Conservation (phyloP, 768 basidiomycete species). For the Boletus reticulatus region DNA sequence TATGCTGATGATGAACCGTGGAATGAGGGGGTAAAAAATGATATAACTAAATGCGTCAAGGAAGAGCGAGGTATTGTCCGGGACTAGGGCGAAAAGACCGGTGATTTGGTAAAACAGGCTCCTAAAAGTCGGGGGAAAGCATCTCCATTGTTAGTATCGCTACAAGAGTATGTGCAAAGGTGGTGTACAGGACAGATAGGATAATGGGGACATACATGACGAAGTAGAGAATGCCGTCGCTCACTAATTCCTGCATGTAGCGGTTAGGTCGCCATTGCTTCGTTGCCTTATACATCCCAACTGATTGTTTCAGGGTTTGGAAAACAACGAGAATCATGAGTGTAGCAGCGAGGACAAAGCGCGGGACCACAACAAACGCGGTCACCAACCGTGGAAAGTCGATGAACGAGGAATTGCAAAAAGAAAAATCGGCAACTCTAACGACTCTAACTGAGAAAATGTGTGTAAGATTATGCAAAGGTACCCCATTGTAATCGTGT, state of each 20-base stretch:
- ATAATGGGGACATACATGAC: background rate
- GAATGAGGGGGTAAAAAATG: too few species aligned
- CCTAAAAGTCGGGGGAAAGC: too few species aligned
- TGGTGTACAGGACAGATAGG: too few species aligned
- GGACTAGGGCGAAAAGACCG: too few species aligned
- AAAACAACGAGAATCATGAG: background rate
- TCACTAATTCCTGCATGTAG: background rate
- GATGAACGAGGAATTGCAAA: background rate
- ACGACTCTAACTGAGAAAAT: background rate
- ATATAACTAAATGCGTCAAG: too few species aligned
- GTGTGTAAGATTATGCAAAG: too few species aligned
- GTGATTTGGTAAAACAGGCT: too few species aligned
- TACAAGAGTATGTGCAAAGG: too few species aligned
- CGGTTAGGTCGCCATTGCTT: constrained; percentile 5
- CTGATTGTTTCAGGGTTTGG: background rate
- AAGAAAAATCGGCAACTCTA: background rate
- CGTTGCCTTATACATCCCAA: constrained; percentile 1
- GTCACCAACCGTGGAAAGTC: background rate
- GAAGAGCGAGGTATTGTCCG: too few species aligned
- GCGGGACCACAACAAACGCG: background rate
- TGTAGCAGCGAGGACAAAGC: background rate
- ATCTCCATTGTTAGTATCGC: too few species aligned
- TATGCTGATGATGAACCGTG: too few species aligned
- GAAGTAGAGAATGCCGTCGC: constrained; percentile 12
- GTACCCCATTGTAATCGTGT: too few species aligned